These are phyloP conservation scores for Venustampulla echinocandica DNA, from an alignment of 495 filamentous ascomycete species.

Conservation along the genomic window DNA sequence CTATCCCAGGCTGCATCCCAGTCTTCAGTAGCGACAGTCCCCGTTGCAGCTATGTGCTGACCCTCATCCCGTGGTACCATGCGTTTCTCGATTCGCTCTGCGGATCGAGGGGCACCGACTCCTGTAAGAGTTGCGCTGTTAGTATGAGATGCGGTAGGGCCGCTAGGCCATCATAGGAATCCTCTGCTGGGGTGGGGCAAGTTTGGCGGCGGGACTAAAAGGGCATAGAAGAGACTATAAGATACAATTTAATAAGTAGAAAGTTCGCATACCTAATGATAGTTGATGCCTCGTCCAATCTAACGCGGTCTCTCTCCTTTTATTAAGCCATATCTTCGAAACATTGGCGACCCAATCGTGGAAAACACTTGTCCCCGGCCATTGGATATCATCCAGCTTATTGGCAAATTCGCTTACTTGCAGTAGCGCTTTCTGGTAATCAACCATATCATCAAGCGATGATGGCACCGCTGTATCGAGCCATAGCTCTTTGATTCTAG, in stretches of 20 bases:
- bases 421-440: conserved; percentile 57
- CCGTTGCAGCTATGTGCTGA: conserved; percentile 45
- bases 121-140: conserved; percentile 33
- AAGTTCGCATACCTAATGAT: conserved; percentile 28
- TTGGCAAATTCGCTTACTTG: conserved; percentile 53
- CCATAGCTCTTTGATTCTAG: conserved; percentile 61
- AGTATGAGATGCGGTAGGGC: too few species aligned
- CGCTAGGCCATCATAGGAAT: too few species aligned
- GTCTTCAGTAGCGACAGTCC: conserved; percentile 39
- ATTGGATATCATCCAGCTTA: conserved; percentile 50
- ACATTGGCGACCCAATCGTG: conserved; percentile 73
- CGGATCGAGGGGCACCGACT: conserved; percentile 51
- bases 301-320: conserved; percentile 67
- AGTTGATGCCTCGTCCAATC: conserved; percentile 63
- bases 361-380: conserved; percentile 61
- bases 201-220: too few species aligned
- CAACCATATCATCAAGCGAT: conserved; percentile 55
- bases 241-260: neutral
- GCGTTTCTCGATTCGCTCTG: conserved; percentile 80
- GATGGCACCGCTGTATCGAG: conserved; percentile 68
- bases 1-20: conserved; percentile 75
- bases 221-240: too few species aligned
- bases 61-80: conserved; percentile 60
- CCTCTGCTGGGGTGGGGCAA: too few species aligned
- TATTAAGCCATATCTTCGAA: conserved; percentile 77